A percentile compares a stretch with the other conserved stretches of the same genome.
phyloP scores from a whole-genome alignment of 208 protist species.

The Trypanosoma scelopori region DNA sequence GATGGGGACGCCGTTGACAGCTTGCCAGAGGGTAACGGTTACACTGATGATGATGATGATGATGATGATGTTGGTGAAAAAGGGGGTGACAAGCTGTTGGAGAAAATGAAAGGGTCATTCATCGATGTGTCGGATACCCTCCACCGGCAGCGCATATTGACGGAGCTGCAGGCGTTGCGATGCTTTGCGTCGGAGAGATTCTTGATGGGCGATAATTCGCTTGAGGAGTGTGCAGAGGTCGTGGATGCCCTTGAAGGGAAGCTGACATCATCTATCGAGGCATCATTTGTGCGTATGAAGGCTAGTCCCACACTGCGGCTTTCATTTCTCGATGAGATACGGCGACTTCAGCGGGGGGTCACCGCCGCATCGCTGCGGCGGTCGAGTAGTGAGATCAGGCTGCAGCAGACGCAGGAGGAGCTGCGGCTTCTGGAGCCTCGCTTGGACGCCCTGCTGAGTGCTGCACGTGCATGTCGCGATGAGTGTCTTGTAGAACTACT shows the following conservation, averaged over 20 bases:
- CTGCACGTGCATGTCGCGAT: constrained; percentile 31
- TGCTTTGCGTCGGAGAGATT: constrained; percentile 60
- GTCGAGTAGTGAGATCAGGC: constrained; percentile 33
- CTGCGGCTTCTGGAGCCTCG: constrained; percentile 39
- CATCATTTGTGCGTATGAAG: constrained; percentile 59
- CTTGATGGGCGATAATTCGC: constrained; percentile 22
- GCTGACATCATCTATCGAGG: constrained; percentile 42
- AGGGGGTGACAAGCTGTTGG: constrained; percentile 27
- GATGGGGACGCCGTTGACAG: background rate
- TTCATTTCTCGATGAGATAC: constrained; percentile 44
- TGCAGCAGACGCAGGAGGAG: constrained; percentile 42
- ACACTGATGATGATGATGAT: constrained; percentile 32
- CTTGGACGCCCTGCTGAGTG: constrained; percentile 27
- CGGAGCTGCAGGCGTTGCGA: constrained; percentile 41
- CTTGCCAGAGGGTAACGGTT: constrained; percentile 32
- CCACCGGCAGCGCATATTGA: constrained; percentile 45
- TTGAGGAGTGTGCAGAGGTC: constrained; percentile 3
- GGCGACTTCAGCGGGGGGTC: constrained; percentile 45
- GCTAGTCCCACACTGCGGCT: constrained; percentile 36
- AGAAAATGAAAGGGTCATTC: constrained; percentile 21
- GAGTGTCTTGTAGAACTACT: constrained; percentile 40
- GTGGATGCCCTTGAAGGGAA: constrained; percentile 17
- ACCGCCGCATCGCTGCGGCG: constrained; percentile 33
- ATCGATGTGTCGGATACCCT: constrained; percentile 36
- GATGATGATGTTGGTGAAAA: constrained; percentile 24